Evolutionary conservation across 306 rosid genomes (phyloP).

Genomic region (Alnus glutinosa): DNA sequence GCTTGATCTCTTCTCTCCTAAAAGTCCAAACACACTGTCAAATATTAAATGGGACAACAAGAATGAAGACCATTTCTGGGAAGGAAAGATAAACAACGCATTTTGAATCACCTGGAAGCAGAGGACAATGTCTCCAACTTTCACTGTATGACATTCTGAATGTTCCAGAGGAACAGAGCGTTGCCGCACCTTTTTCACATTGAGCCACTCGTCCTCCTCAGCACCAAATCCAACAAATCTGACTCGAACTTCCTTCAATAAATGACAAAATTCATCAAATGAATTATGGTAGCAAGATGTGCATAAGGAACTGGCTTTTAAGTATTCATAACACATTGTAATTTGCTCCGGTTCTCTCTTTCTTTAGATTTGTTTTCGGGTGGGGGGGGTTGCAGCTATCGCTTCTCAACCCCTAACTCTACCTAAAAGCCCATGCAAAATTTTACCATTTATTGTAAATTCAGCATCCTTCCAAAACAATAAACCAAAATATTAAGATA

Average conservation of each 20-base stretch:
- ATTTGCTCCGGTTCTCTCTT: not conserved
- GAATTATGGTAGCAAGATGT: not conserved
- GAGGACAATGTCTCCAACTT: conserved; percentile 73
- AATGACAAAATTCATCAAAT: conserved; percentile 45
- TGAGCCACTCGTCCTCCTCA: conserved; percentile 91
- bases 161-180: conserved; percentile 83
- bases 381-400: not conserved
- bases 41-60: conserved; percentile 9
- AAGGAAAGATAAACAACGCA: not conserved
- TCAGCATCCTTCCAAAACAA: conserved; percentile 9
- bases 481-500: not conserved
- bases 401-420: not conserved
- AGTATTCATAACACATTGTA: no score
- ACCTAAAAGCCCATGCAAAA: not conserved
- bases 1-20: conserved; percentile 93
- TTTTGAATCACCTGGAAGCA: conserved; percentile 78
- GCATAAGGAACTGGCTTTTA: not conserved
- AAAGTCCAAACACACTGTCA: conserved; percentile 18
- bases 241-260: conserved; percentile 92
- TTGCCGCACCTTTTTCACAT: conserved; percentile 61
- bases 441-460: not conserved
- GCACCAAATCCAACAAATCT: conserved; percentile 94
- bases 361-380: not conserved
- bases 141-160: conserved; percentile 67
- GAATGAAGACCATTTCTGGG: not conserved